These are phyloP conservation scores for Sclerotinia glacialis DNA, from an alignment of 2,329 filamentous ascomycete species.

Conservation along the genomic window DNA sequence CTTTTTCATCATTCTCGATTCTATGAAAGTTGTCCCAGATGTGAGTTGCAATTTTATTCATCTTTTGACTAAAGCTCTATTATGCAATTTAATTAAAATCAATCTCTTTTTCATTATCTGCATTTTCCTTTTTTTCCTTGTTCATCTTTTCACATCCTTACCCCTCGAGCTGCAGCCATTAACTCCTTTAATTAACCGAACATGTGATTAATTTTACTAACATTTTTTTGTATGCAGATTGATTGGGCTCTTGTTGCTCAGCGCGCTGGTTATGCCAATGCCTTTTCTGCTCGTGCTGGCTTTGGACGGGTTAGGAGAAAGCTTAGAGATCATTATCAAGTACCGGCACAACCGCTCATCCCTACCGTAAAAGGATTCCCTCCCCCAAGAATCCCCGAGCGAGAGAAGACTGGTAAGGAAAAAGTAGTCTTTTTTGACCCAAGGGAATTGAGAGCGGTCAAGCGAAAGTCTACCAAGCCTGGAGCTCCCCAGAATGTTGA, in stretches of 20 bases:
- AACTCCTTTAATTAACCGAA: not conserved
- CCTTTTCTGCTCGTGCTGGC: constrained; percentile 47
- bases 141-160: not conserved
- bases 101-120: not conserved
- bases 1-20: constrained; percentile 27
- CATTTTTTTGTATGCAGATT: constrained; percentile 20
- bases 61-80: not conserved
- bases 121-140: not conserved
- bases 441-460: constrained; percentile 21
- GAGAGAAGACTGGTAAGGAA: not conserved
- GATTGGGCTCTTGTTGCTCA: constrained; percentile 50
- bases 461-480: not conserved
- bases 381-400: not conserved
- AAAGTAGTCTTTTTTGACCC: not conserved
- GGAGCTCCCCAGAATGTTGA: not conserved
- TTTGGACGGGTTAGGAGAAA: constrained; percentile 52
- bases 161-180: not conserved
- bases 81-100: not conserved
- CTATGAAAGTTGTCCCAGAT: constrained; percentile 27
- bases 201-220: not conserved
- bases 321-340: constrained; percentile 36
- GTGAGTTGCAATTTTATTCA: constrained; percentile 22
- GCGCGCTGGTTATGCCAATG: constrained; percentile 47
- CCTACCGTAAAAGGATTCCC: not conserved
- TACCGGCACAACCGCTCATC: not conserved